Conservation (phyloP, 208 protist genomes). For the Novymonas esmeraldas region DNA sequence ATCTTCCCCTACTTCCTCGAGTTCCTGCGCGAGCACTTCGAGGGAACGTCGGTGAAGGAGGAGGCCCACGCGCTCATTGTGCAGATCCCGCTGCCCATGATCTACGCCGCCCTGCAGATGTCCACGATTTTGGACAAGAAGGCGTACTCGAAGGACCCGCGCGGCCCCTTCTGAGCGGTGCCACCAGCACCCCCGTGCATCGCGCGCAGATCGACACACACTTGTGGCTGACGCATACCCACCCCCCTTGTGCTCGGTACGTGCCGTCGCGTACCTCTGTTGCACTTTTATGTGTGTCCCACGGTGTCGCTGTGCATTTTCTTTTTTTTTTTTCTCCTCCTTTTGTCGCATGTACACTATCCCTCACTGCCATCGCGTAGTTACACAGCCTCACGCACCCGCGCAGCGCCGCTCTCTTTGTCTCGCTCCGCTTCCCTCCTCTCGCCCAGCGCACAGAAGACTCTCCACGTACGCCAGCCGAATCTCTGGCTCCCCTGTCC, state of each 20-base stretch:
- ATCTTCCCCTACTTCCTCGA: slow-evolving; percentile 77
- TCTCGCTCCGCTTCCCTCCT: background rate
- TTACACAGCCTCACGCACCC: background rate
- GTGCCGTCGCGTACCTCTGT: background rate
- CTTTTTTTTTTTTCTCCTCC: background rate
- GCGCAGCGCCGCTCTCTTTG: background rate
- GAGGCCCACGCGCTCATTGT: slow-evolving; percentile 76
- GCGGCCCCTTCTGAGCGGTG: slow-evolving; percentile 60
- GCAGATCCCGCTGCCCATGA: slow-evolving; percentile 57
- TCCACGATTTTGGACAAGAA: slow-evolving; percentile 54
- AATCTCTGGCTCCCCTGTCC: no score
- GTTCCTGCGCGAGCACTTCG: slow-evolving; percentile 70
- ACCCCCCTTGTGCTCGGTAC: background rate
- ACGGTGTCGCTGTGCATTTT: background rate
- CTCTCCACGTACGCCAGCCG: no score
- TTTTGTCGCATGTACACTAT: slow-evolving; percentile 3
- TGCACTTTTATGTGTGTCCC: background rate
- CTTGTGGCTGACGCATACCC: background rate
- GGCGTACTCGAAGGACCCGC: slow-evolving; percentile 57
- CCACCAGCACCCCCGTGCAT: no score
- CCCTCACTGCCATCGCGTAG: background rate
- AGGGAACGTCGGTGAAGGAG: slow-evolving; percentile 50
- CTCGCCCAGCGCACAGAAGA: no score
- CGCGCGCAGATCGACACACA: no score
- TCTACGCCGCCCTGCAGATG: slow-evolving; percentile 66